Percentiles rank a stretch among this genome's conserved stretches.
Conservation (phyloP, 2,329 filamentous ascomycete genomes). For the Alternaria hordeiaustralica region DNA sequence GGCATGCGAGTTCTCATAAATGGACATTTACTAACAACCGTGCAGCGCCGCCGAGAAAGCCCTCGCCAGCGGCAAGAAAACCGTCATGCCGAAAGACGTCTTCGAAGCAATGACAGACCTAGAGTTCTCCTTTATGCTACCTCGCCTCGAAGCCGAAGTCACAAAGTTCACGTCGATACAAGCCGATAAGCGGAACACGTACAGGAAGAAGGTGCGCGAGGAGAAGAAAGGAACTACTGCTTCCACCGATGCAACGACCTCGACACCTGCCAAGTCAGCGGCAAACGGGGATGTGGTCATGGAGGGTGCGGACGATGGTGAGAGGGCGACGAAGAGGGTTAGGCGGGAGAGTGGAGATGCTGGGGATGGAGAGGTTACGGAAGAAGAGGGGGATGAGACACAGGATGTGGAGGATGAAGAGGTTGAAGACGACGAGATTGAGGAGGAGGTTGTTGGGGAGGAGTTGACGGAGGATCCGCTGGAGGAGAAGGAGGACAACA, state of each 20-base stretch:
- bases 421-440: slow-evolving; percentile 61
- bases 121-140: slow-evolving; percentile 75
- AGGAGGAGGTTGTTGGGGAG: slow-evolving; percentile 62
- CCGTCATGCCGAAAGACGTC: slow-evolving; percentile 76
- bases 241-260: background rate
- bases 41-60: slow-evolving; percentile 76
- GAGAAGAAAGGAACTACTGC: slow-evolving; percentile 57
- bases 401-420: slow-evolving; percentile 58
- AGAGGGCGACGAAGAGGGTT: slow-evolving; percentile 59
- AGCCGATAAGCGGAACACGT: slow-evolving; percentile 75
- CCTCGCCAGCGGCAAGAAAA: slow-evolving; percentile 72
- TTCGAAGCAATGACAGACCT: slow-evolving; percentile 78
- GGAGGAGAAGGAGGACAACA: slow-evolving; percentile 54
- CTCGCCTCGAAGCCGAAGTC: slow-evolving; percentile 76
- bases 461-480: slow-evolving; percentile 53
- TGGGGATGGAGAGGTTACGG: slow-evolving; percentile 48
- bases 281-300: slow-evolving; percentile 6
- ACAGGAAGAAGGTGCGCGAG: slow-evolving; percentile 72
- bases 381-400: slow-evolving; percentile 48
- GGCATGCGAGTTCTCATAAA: background rate
- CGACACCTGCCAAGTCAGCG: slow-evolving; percentile 1
- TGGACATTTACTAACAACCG: slow-evolving; percentile 1
- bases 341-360: slow-evolving; percentile 46
- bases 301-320: slow-evolving; percentile 41
- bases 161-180: slow-evolving; percentile 77